Conservation (phyloP, 2,329 filamentous ascomycete species). For the Colletotrichum lini region DNA sequence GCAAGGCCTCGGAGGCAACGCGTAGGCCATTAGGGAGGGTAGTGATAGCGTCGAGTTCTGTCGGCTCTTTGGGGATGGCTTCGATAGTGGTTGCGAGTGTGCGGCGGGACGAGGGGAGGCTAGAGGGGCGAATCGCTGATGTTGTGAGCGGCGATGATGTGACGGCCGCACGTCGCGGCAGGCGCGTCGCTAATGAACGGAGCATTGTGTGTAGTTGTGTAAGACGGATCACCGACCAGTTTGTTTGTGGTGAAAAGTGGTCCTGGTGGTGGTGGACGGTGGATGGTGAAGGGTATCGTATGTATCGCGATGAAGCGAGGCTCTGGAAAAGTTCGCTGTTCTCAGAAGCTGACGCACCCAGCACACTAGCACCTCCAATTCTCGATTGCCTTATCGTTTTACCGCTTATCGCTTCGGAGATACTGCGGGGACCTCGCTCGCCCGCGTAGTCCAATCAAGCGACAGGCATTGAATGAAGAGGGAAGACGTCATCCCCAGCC, state of each 20-base stretch:
- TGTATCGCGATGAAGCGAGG: constrained; percentile 18
- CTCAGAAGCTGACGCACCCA: constrained; percentile 11
- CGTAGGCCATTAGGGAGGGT: constrained; percentile 93
- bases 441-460: constrained; percentile 25
- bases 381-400: constrained; percentile 34
- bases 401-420: constrained; percentile 36
- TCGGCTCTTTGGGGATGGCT: constrained; percentile 71
- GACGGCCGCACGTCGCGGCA: constrained; percentile 35
- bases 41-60: constrained; percentile 89
- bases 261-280: constrained; percentile 11
- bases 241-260: constrained; percentile 1
- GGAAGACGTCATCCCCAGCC: constrained; percentile 35
- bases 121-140: constrained; percentile 14
- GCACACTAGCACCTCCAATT: neutral
- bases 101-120: constrained; percentile 17
- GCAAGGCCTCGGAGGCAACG: constrained; percentile 93
- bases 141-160: constrained; percentile 20
- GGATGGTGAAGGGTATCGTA: constrained; percentile 8
- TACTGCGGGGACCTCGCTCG: neutral
- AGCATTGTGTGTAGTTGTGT: constrained; percentile 34
- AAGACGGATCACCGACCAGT: neutral
- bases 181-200: constrained; percentile 43
- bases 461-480: constrained; percentile 8
- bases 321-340: constrained; percentile 35
- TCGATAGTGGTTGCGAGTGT: constrained; percentile 40